These are phyloP conservation scores for Chenopodium berlandieri DNA, from an alignment of 148 eudicot genomes.

Conservation along the genomic window DNA sequence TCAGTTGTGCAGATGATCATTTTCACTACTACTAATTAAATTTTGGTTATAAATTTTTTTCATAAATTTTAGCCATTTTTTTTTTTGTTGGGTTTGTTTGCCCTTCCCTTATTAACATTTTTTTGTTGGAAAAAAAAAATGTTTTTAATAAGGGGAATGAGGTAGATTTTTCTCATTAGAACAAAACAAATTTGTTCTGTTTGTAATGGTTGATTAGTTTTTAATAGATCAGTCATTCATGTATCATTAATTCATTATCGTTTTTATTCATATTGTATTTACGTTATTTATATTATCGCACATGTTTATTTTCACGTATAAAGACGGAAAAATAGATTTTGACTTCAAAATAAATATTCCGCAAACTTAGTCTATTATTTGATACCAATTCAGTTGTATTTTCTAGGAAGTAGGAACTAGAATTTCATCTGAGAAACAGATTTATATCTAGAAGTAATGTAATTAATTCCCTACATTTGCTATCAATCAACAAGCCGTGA, in stretches of 20 bases:
- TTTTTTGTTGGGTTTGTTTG: not conserved
- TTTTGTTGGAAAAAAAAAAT: constrained; percentile 4
- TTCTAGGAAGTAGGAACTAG: not conserved
- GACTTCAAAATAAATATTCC: no score
- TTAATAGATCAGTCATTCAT: constrained; percentile 30
- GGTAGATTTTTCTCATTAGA: constrained; percentile 6
- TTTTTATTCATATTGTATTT: not conserved
- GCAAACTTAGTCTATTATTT: no score
- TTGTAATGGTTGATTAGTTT: constrained; percentile 36
- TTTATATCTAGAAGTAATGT: not conserved
- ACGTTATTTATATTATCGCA: not conserved
- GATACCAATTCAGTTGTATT: no score
- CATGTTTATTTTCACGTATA: not conserved
- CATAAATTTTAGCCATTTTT: not conserved
- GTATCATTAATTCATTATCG: not conserved
- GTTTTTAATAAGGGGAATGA: not conserved
- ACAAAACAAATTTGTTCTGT: constrained; percentile 1
- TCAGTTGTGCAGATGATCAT: constrained; percentile 44
- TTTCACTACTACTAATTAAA: no score
- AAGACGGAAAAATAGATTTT: no score
- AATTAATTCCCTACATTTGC: not conserved
- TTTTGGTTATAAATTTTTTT: not conserved
- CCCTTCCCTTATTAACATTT: not conserved
- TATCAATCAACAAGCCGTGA: not conserved
- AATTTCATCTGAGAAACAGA: not conserved